Evolutionary conservation across 495 filamentous ascomycete genomes (phyloP).

Genomic region (Neurospora hispaniola): DNA sequence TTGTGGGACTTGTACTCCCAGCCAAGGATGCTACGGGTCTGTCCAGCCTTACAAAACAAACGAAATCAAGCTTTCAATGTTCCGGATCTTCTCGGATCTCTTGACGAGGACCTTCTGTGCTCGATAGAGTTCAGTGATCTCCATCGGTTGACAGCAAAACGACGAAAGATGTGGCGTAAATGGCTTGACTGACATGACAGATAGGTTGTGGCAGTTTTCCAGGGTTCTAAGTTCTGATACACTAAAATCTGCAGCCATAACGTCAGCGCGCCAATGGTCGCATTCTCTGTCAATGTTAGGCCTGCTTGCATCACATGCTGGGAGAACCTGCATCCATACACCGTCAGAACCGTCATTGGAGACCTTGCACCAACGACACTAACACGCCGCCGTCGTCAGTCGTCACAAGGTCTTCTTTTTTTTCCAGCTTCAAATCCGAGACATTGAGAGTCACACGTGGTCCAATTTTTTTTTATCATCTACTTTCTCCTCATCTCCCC

Average conservation of each 20-base stretch:
- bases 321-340: background rate
- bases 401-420: background rate
- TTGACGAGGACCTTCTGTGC: background rate
- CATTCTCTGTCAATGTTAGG: background rate
- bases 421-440: background rate
- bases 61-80: background rate
- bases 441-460: background rate
- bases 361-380: background rate
- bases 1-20: background rate
- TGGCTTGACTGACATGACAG: background rate
- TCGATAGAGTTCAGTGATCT: background rate
- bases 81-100: background rate
- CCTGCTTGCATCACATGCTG: constrained; percentile 13
- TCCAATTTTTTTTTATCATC: background rate
- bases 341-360: background rate
- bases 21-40: background rate
- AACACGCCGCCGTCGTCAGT: background rate
- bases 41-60: background rate
- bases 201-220: background rate
- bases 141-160: background rate
- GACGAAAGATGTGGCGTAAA: background rate
- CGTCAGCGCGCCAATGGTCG: constrained; percentile 1
- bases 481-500: background rate
- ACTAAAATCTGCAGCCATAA: constrained; percentile 4
- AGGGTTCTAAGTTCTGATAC: background rate